Evolutionary conservation across 2,329 filamentous ascomycete genomes (phyloP).

Genomic region (Ambrosiella cleistominuta): DNA sequence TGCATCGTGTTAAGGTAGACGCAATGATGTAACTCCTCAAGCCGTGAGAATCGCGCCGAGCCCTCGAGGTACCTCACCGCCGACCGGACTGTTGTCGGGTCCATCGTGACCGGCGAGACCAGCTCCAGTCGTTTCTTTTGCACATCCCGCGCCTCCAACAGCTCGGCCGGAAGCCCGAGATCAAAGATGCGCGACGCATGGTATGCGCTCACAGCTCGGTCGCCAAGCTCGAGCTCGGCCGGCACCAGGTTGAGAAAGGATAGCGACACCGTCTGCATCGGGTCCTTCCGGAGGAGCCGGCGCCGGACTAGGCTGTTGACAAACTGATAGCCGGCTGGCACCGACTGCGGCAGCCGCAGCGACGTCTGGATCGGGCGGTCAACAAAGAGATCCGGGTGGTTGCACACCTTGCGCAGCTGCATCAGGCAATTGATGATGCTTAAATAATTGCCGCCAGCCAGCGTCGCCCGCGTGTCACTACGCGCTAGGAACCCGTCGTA

Average conservation of each 20-base stretch:
- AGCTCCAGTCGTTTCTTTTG: conserved; percentile 25
- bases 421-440: conserved; percentile 97
- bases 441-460: conserved; percentile 86
- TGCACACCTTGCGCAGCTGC: conserved; percentile 95
- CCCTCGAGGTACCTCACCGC: conserved; percentile 59
- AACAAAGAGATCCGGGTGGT: conserved; percentile 92
- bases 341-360: conserved; percentile 73
- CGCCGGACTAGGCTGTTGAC: conserved; percentile 54
- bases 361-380: conserved; percentile 94
- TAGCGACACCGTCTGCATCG: conserved; percentile 47
- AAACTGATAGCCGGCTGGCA: conserved; percentile 23
- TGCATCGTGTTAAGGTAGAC: conserved; percentile 68
- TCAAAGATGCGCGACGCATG: conserved; percentile 16
- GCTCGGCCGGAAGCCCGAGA: conserved; percentile 4
- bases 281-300: conserved; percentile 25
- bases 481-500: conserved; percentile 94
- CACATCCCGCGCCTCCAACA: background rate
- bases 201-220: conserved; percentile 33
- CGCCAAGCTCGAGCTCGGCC: background rate
- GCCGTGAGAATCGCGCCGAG: conserved; percentile 47
- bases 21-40: conserved; percentile 64
- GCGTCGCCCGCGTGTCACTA: conserved; percentile 71
- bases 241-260: conserved; percentile 67
- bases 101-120: conserved; percentile 33
- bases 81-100: conserved; percentile 50